A percentile compares a stretch with the other conserved stretches of the same genome.
These are phyloP conservation scores for Gossypium davidsonii DNA, from an alignment of 441 rosid genomes.

Conservation along the genomic window DNA sequence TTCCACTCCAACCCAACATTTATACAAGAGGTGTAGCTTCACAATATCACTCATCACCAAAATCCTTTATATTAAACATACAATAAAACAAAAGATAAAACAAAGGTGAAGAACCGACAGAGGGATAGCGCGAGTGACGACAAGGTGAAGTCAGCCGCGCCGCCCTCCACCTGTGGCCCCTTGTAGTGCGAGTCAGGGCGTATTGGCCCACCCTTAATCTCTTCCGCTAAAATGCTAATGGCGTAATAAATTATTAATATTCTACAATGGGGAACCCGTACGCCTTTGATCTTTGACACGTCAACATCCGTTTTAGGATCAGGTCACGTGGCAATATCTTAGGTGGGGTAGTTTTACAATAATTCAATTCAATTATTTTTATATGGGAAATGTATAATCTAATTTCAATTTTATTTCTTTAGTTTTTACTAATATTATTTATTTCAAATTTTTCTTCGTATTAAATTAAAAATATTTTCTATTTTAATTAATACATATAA, in stretches of 20 bases:
- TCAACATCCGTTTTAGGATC: neutral
- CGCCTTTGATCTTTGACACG: slow-evolving; percentile 8
- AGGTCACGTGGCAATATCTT: slow-evolving; percentile 1
- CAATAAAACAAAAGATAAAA: neutral
- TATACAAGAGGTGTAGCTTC: no score
- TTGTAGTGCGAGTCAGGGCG: slow-evolving; percentile 4
- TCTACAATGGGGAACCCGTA: neutral
- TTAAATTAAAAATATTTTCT: no score
- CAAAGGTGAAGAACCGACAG: slow-evolving; percentile 24
- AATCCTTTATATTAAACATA: no score
- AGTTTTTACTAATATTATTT: no score
- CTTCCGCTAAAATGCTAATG: neutral
- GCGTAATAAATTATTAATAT: neutral
- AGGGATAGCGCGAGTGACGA: slow-evolving; percentile 25
- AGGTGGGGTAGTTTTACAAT: slow-evolving; percentile 5
- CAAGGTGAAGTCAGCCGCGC: slow-evolving; percentile 24
- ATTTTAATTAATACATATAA: no score
- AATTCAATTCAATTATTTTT: neutral
- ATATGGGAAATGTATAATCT: no score
- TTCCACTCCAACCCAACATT: no score
- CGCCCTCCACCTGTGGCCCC: slow-evolving; percentile 23
- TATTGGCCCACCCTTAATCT: neutral
- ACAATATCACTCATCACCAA: no score
- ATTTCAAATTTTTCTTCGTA: no score
- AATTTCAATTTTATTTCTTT: neutral